These are phyloP conservation scores for Fusarium zealandicum DNA, from an alignment of 2,329 filamentous ascomycete species.

Conservation along the genomic window DNA sequence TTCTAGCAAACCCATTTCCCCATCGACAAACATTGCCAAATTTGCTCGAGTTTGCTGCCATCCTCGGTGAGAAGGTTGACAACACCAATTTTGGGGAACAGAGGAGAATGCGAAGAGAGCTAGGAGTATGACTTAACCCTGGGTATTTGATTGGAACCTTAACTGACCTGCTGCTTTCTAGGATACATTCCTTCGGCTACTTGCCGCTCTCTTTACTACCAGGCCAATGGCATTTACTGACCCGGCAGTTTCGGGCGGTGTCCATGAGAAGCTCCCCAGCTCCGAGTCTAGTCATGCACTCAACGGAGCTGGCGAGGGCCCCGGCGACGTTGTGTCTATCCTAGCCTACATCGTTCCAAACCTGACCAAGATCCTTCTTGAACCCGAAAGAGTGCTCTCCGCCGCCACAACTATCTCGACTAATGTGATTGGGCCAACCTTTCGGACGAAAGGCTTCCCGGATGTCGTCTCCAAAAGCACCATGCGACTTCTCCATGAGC, in stretches of 20 bases:
- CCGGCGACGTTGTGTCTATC: slow-evolving; percentile 81
- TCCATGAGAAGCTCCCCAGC: slow-evolving; percentile 49
- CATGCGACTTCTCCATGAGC: slow-evolving; percentile 76
- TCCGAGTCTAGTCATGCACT: slow-evolving; percentile 47
- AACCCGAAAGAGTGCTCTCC: slow-evolving; percentile 81
- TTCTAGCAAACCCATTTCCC: slow-evolving; percentile 91
- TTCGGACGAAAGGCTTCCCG: slow-evolving; percentile 87
- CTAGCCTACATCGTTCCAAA: slow-evolving; percentile 80
- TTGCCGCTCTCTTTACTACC: slow-evolving; percentile 94
- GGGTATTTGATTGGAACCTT: background rate
- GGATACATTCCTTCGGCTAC: slow-evolving; percentile 87
- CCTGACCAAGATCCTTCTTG: slow-evolving; percentile 81
- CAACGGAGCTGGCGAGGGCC: slow-evolving; percentile 54
- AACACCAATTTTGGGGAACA: slow-evolving; percentile 98
- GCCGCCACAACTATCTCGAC: slow-evolving; percentile 83
- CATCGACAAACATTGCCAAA: slow-evolving; percentile 89
- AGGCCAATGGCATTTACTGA: slow-evolving; percentile 78
- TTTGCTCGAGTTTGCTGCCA: slow-evolving; percentile 85
- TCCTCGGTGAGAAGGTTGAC: slow-evolving; percentile 93
- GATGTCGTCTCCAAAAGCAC: slow-evolving; percentile 78
- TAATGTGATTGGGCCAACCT: slow-evolving; percentile 80
- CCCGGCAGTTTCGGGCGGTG: slow-evolving; percentile 47
- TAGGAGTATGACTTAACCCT: slow-evolving; percentile 66
- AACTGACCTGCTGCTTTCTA: slow-evolving; percentile 50
- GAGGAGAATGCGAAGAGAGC: slow-evolving; percentile 85